phyloP scores from a whole-genome alignment of 2,329 filamentous ascomycete species.

The Botrytis hyacinthi region DNA sequence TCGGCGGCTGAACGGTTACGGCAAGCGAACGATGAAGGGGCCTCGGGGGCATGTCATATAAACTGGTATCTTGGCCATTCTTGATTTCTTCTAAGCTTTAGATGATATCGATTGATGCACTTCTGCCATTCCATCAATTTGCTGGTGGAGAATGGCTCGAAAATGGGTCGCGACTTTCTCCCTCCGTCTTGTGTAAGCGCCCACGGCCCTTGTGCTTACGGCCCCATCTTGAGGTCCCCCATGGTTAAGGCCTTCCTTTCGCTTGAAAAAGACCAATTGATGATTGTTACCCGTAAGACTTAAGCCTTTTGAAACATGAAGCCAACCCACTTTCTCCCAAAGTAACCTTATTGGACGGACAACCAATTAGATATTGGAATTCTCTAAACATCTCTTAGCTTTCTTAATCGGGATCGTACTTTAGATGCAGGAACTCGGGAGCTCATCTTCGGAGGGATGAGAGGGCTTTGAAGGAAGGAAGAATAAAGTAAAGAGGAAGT shows the following conservation, averaged over 20 bases:
- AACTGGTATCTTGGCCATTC: neutral
- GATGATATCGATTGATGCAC: neutral
- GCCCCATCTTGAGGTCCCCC: constrained; percentile 2
- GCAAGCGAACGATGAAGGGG: constrained; percentile 14
- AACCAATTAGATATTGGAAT: neutral
- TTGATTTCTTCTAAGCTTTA: constrained; percentile 9
- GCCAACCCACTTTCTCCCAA: constrained; percentile 1
- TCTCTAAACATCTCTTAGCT: neutral
- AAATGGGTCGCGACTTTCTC: neutral
- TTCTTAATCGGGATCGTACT: neutral
- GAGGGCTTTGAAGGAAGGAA: constrained; percentile 9
- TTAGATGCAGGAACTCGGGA: constrained; percentile 6
- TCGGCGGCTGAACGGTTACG: neutral
- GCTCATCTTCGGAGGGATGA: constrained; percentile 2
- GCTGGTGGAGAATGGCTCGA: neutral
- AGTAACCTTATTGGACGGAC: neutral
- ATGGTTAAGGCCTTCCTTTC: constrained; percentile 8
- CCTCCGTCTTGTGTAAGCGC: constrained; percentile 9
- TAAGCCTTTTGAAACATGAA: constrained; percentile 8
- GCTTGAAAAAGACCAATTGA: constrained; percentile 8
- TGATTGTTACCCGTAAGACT: neutral
- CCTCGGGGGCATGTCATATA: neutral
- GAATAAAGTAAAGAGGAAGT: neutral
- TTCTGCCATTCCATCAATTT: neutral
- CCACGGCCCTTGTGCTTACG: neutral